Percentiles rank a stretch among this genome's conserved stretches.
Evolutionary conservation across 192 early-diverging fungal species (phyloP).

Genomic region (Cladochytrium replicatum): DNA sequence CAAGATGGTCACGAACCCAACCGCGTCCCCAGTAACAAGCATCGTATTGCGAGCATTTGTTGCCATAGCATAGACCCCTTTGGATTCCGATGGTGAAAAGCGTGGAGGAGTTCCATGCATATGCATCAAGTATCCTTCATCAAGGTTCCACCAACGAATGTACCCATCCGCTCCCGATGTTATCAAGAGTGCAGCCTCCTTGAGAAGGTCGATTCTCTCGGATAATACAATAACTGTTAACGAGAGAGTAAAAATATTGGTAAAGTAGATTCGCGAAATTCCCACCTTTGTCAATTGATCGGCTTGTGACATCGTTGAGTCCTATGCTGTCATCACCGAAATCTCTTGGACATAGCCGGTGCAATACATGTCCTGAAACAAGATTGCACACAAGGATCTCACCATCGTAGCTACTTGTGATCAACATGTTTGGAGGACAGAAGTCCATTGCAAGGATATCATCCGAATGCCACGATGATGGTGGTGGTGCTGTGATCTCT

Average conservation of each 20-base stretch:
- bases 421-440: conserved; percentile 30
- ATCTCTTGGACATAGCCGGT: conserved; percentile 19
- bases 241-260: background rate
- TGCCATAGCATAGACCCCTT: conserved; percentile 24
- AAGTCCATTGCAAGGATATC: conserved; percentile 43
- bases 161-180: conserved; percentile 37
- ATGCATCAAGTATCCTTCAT: conserved; percentile 15
- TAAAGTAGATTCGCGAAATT: background rate
- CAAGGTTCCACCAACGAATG: conserved; percentile 38
- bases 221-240: conserved; percentile 30
- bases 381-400: conserved; percentile 36
- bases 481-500: background rate
- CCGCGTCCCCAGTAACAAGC: conserved; percentile 29
- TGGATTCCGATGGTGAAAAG: background rate
- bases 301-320: conserved; percentile 6
- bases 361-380: conserved; percentile 26
- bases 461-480: conserved; percentile 32
- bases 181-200: conserved; percentile 25
- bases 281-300: conserved; percentile 35
- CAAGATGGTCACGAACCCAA: conserved; percentile 23
- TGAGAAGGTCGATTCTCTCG: conserved; percentile 2
- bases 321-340: conserved; percentile 10
- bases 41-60: conserved; percentile 22
- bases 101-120: conserved; percentile 9
- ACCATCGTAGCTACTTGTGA: conserved; percentile 35